These are phyloP conservation scores for Puccinellia tenuiflora DNA, from an alignment of 176 grass and related monocot genomes.

Conservation along the genomic window DNA sequence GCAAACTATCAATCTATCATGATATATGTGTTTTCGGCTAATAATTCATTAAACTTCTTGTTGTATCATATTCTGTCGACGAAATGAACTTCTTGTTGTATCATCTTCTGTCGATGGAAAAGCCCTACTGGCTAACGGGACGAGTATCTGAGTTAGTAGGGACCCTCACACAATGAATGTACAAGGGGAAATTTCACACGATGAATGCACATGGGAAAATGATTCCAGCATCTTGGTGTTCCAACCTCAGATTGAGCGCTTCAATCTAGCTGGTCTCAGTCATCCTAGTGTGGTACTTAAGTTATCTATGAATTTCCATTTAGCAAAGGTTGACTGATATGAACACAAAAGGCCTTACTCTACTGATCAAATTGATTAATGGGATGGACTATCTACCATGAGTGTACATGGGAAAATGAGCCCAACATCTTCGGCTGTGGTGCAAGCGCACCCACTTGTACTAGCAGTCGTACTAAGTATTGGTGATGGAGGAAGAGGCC, in stretches of 20 bases:
- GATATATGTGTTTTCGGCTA: neutral
- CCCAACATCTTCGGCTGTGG: no score
- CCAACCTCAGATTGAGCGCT: slow-evolving; percentile 70
- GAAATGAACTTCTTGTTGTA: neutral
- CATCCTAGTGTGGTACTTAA: neutral
- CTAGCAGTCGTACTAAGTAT: no score
- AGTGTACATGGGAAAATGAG: slow-evolving; percentile 26
- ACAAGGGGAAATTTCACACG: slow-evolving; percentile 41
- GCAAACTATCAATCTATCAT: neutral
- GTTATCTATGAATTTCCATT: slow-evolving; percentile 10
- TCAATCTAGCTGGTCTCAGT: slow-evolving; percentile 21
- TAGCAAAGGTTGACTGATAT: neutral
- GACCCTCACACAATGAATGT: neutral
- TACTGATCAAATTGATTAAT: slow-evolving; percentile 53
- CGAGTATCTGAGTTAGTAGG: neutral
- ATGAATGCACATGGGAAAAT: slow-evolving; percentile 77
- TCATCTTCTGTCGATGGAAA: neutral
- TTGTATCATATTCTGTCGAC: neutral
- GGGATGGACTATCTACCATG: slow-evolving; percentile 54
- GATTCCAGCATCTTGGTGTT: slow-evolving; percentile 72
- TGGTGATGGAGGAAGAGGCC: no score
- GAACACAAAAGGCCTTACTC: slow-evolving; percentile 36
- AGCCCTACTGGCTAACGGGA: neutral
- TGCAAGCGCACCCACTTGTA: no score
- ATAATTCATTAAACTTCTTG: neutral